These are phyloP conservation scores for Aspergillus avenaceus DNA, from an alignment of 495 filamentous ascomycete species.

Conservation along the genomic window DNA sequence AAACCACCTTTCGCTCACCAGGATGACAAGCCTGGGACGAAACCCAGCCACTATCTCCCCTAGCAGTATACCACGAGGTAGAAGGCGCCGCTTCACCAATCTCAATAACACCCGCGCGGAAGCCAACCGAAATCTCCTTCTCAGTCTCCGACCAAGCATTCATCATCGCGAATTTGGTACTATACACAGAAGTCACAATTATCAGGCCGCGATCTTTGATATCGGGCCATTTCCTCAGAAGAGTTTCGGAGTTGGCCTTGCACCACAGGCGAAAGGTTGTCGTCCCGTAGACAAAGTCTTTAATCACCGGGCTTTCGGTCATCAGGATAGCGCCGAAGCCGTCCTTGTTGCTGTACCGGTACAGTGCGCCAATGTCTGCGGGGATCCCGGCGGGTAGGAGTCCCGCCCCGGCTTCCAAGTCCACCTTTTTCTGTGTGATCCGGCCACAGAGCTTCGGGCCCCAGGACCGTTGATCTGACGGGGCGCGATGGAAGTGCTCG, in stretches of 20 bases:
- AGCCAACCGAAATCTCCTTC: conserved; percentile 3
- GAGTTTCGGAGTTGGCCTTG: neutral
- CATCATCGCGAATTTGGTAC: neutral
- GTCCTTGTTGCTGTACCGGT: neutral
- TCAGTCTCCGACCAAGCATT: conserved; percentile 2
- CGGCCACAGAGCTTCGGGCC: conserved; percentile 1
- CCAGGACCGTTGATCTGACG: neutral
- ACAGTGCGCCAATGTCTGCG: neutral
- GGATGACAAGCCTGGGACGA: neutral
- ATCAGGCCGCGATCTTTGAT: conserved; percentile 1
- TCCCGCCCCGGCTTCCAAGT: neutral
- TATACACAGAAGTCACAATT: conserved; percentile 2
- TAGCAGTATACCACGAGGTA: conserved; percentile 1
- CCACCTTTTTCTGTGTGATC: neutral
- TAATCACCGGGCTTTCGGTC: neutral
- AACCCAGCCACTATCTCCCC: conserved; percentile 3
- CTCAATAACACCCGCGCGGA: conserved; percentile 1
- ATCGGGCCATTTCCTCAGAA: conserved; percentile 1
- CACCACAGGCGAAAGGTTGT: conserved; percentile 1
- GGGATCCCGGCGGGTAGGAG: neutral
- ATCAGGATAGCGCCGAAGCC: conserved; percentile 4
- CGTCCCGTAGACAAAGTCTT: conserved; percentile 5
- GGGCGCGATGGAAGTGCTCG: neutral
- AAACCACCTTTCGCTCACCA: conserved; percentile 1
- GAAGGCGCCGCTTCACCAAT: conserved; percentile 4